Evolutionary conservation across 75 land plant genomes (phyloP), one percentile per base, ranked within the genome.

Genomic region (Picea glauca): DNA sequence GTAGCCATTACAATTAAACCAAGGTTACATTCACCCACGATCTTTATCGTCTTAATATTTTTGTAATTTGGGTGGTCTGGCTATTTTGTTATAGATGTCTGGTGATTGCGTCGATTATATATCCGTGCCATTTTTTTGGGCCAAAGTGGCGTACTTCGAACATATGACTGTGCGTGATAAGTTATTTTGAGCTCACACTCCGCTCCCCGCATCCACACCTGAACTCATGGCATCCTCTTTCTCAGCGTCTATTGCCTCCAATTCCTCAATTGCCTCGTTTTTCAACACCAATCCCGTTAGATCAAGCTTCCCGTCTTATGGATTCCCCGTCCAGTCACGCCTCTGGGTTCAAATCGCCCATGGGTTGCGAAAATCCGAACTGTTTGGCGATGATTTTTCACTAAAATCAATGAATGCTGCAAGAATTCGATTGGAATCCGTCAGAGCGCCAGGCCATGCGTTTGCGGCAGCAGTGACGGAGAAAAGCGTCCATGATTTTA

Each of bases 401-500:
- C 20, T 82, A 0, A 54, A 73, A 56, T 76, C 89, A 14, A 32
- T 79, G 12, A 79, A 72, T 60, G 21, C 72, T 38, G 38, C 75
- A 72, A 83, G 85, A 43, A 4, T 65, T 26, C 46, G 58, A 54
- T 4, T 57, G 6, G 33, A 30, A 50, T 59, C 72, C 20, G 20
- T 80, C 58, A 74, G 88, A 58, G 76, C 79, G 50, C 56, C 79
- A 15, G 78, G 78, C n/a, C 62, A 72, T 13, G 82, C 77, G 74
- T 76, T 64, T 64, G 87, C 91, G 4, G 83, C 84, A 13, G 85
- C 93, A 13, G 89, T 86, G 33, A 83, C 89, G 6, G 91, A 81
- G 79, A 86, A 91, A 88, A 85, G 80, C 46, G 32, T 90, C n/a
- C 74, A 90, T 74, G 87, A 90, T 75, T 90, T 85, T 79, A 83